Evolutionary conservation across 441 rosid genomes (phyloP).

Genomic region (Rhodomyrtus psidioides): DNA sequence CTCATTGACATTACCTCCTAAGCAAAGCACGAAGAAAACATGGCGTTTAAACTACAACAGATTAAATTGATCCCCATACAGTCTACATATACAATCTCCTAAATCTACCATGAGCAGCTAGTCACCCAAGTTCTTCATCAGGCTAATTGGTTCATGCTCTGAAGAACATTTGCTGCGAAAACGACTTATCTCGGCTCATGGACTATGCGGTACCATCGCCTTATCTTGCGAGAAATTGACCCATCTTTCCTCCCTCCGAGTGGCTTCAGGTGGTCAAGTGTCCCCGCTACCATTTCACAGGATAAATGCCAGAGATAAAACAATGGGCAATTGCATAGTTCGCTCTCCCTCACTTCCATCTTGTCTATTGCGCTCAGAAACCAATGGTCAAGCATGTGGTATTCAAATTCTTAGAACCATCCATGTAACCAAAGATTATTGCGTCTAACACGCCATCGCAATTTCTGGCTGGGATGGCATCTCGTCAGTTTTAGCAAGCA

Average conservation of each 20-base stretch:
- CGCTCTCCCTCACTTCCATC: neutral
- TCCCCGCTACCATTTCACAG: neutral
- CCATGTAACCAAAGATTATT: neutral
- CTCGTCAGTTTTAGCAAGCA: slow-evolving; percentile 30
- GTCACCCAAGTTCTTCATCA: neutral
- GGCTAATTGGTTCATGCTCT: neutral
- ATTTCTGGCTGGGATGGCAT: slow-evolving; percentile 26
- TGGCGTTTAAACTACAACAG: neutral
- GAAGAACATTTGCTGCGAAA: neutral
- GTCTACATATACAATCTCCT: neutral
- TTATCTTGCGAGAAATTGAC: neutral
- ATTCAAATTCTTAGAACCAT: neutral
- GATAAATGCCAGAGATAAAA: neutral
- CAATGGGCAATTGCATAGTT: neutral
- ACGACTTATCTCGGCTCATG: neutral
- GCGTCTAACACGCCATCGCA: slow-evolving; percentile 34
- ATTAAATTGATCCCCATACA: neutral
- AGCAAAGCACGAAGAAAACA: neutral
- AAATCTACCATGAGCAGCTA: neutral
- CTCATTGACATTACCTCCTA: neutral
- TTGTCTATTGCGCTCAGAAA: neutral
- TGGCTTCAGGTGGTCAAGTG: neutral
- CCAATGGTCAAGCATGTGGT: neutral
- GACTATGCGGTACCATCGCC: neutral
- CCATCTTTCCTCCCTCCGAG: neutral